Base-by-base conservation (phyloP, 176 grass and related monocot species). In the Puya raimondii region DNA sequence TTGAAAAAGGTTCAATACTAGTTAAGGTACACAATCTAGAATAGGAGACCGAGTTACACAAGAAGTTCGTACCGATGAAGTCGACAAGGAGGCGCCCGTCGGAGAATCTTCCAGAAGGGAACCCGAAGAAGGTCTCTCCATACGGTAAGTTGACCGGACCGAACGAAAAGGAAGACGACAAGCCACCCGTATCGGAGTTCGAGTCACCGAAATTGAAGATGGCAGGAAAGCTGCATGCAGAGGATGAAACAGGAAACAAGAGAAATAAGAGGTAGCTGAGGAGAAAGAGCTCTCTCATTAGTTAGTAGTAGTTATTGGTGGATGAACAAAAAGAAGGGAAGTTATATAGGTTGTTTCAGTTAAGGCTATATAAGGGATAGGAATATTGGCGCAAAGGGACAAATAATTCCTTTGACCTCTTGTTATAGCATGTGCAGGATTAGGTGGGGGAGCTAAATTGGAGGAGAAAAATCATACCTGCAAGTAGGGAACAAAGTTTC, bases 61-160 rank as follows among this genome's bases (percentile, higher is more conserved):
- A 66, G 0, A 11, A 50, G 23, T 21, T 48, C 16, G 33, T 49
- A 77, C 75, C 75, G 29, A 58, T 25, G 53, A 77, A 77, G 64
- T 77, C 75, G 42, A 77, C 13, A 15, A 77, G 21, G 66, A 77
- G 66, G 53, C 75, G 66, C 42, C 75, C 75, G 12, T 77, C 65
- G 12, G 64, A 77, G 75, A 59, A 77, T 50, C 75, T 68, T 23
- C 75, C 75, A 2, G 65, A 29, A 27, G 65, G 75, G 50, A 1
- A 20, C 53, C 17, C 4, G 65, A 77, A 77, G 75, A 69, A 63
- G 14, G 75, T 63, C 33, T 77, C 75, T 0, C 75, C 75, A 47
- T 77, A 68, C 4, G 75, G 75, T 3, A 4, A 6, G 11, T 51
- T 23, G 18, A 77, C 26, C 3, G 75, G 66, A 20, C 51, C 65